Conservation (phyloP, 371 early-diverging fungal species). For the Quaeritorhiza haematococci region DNA sequence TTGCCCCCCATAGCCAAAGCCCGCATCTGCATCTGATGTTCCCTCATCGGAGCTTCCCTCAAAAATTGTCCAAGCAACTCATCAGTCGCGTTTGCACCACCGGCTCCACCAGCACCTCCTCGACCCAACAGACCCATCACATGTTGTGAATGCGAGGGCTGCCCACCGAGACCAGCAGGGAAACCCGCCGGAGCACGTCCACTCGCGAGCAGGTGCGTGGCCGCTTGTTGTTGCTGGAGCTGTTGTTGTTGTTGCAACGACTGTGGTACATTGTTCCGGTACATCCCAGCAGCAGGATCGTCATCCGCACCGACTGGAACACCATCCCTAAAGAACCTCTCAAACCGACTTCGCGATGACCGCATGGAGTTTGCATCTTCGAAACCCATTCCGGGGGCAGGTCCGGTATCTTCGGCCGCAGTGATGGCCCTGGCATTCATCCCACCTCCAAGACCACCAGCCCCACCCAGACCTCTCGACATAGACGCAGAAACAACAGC, state of each 20-base stretch:
- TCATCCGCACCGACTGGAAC: conserved; percentile 6
- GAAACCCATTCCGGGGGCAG: too few relatives aligned
- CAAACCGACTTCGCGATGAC: conserved; percentile 24
- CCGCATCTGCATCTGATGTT: conserved; percentile 24
- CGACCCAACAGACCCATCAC: conserved; percentile 9
- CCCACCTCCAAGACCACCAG: too few relatives aligned
- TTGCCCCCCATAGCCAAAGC: conserved; percentile 3
- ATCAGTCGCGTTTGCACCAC: conserved; percentile 37
- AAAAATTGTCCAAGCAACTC: conserved; percentile 66
- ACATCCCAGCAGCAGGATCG: too few relatives aligned
- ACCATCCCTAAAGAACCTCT: conserved; percentile 18
- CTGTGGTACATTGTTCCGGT: too few relatives aligned
- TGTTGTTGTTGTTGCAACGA: conserved; percentile 17
- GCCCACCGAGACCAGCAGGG: conserved; percentile 18
- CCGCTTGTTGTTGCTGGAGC: conserved; percentile 1
- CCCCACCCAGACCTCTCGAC: too few relatives aligned
- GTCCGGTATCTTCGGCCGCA: too few relatives aligned
- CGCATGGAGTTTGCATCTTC: too few relatives aligned
- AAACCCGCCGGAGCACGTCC: too few relatives aligned
- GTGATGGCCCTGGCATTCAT: too few relatives aligned
- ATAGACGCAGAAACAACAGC: neutral
- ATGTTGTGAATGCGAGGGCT: conserved; percentile 29
- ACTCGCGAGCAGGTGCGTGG: too few relatives aligned
- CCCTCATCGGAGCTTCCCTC: conserved; percentile 39
- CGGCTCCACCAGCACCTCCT: conserved; percentile 1